Base-by-base conservation (phyloP, 2,329 filamentous ascomycete species). In the Chalaropsis ovoidea region DNA sequence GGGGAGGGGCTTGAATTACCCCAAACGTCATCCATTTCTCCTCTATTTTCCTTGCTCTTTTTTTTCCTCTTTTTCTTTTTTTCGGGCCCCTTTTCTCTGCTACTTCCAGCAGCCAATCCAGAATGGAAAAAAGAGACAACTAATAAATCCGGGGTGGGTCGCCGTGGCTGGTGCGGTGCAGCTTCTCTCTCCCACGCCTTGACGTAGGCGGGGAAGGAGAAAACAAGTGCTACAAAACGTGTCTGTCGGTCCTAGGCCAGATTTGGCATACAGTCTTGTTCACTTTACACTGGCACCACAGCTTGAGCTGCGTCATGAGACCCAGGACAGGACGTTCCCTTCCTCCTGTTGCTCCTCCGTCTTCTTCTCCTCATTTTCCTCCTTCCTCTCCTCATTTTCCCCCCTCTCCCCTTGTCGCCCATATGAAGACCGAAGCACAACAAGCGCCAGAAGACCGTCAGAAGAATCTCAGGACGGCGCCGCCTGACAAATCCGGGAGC, bases 21-120 rank as follows among this genome's bases (percentile, higher is more conserved):
- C 62, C 62, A 64, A 64, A 64, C 62, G 62, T 64, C 62, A 64
- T 64, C 49, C 49, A 45, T 31, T 27, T 42, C 45, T 64, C 47
- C 47, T 64, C 39, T 10, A n/a, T 47, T 31, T 58, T 56, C 45
- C 8, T 41, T 15, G 27, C 22, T 58, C 22, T 45, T 31, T 17
- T 62, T 31, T 11, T 45, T n/a, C 22, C n/a, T 62, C 17, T 15
- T n/a, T 19, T 31, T 35, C 22, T 31, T 43, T 24, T 13, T 43
- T 45, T 43, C 17, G 22, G 24, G 15, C 39, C 13, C 60, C 35
- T 45, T 27, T 43, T 45, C 42, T 19, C 60, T 27, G 11, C 22
- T 31, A 10, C 19, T 11, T 11, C 17, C 11, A 61, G 39, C 19
- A 42, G 15, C 13, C 11, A 56, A 56, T 31, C 15, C 24, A 58